Percentiles rank a stretch among this genome's conserved stretches.
Conservation (phyloP, 768 basidiomycete genomes). For the Boletus huronensis region DNA sequence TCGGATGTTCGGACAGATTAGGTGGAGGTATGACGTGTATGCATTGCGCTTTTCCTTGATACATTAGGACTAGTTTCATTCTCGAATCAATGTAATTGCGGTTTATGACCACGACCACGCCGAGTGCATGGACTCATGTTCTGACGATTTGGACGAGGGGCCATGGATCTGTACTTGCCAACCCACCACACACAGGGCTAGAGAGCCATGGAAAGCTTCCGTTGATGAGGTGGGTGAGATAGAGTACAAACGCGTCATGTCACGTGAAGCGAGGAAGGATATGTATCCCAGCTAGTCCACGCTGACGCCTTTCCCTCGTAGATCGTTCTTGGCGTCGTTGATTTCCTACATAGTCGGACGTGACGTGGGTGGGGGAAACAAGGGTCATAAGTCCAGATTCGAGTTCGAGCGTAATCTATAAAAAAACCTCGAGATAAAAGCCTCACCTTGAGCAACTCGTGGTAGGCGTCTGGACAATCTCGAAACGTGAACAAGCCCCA, state of each 20-base stretch:
- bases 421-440: neutral
- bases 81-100: neutral
- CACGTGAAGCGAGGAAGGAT: neutral
- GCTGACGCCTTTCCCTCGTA: slow-evolving; percentile 55
- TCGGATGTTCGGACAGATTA: neutral
- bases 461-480: slow-evolving; percentile 79
- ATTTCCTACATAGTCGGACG: slow-evolving; percentile 49
- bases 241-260: neutral
- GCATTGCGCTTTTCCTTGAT: neutral
- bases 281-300: slow-evolving; percentile 42
- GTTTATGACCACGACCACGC: neutral
- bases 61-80: neutral
- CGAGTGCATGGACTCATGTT: neutral
- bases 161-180: neutral
- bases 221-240: neutral
- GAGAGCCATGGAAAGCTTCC: neutral
- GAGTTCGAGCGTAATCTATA: neutral
- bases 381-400: neutral
- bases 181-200: neutral
- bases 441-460: slow-evolving; percentile 56
- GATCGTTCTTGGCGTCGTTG: slow-evolving; percentile 50
- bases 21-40: neutral
- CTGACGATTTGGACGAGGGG: neutral
- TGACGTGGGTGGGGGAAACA: neutral
- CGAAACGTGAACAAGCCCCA: slow-evolving; percentile 69